Evolutionary conservation across 2,329 filamentous ascomycete genomes (phyloP).

Genomic region (Arthrobotrys conoides): DNA sequence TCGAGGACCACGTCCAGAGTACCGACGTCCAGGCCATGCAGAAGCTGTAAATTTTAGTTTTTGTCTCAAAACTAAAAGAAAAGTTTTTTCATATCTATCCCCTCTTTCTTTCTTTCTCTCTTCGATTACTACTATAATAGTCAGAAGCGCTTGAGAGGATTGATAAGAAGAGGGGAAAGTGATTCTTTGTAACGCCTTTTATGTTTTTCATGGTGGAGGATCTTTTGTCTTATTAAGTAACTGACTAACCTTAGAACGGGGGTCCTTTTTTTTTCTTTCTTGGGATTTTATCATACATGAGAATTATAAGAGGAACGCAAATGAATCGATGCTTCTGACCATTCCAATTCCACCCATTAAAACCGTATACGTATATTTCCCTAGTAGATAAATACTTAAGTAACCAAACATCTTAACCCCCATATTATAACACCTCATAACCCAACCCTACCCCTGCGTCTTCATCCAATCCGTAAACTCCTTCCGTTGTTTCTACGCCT

Average conservation of each 20-base stretch:
- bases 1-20: conserved; percentile 97
- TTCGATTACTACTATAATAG: background rate
- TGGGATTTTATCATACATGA: conserved; percentile 37
- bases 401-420: no score
- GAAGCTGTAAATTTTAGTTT: conserved; percentile 78
- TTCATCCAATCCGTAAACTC: conserved; percentile 74
- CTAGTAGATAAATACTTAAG: no score
- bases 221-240: conserved; percentile 12
- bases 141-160: no score
- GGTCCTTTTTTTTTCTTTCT: background rate
- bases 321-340: conserved; percentile 13
- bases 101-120: background rate
- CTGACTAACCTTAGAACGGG: conserved; percentile 17
- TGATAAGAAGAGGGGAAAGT: no score
- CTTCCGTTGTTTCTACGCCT: conserved; percentile 73
- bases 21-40: conserved; percentile 88
- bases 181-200: background rate
- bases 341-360: background rate
- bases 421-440: no score
- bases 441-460: conserved; percentile 16
- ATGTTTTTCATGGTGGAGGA: conserved; percentile 10
- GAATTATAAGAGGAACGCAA: background rate
- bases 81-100: background rate
- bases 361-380: background rate
- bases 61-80: background rate